Base-by-base conservation (phyloP, 441 rosid species). In the Arabidopsis lyrata region DNA sequence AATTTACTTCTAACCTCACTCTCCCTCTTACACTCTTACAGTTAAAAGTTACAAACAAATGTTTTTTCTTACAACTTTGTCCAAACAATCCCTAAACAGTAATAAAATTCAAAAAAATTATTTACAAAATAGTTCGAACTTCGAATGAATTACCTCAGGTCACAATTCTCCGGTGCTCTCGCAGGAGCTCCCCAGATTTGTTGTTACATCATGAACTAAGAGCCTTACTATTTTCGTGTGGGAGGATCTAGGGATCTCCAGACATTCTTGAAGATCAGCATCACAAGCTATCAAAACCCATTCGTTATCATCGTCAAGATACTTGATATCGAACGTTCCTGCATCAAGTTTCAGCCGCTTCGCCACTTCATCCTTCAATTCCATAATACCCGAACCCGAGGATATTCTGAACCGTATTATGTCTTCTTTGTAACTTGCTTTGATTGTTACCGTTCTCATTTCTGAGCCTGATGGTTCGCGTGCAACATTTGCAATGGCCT, bases 231-330 rank as follows among this genome's bases (percentile, higher is more conserved):
- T 84, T 62, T 74, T 86, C 66, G 87, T 79, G 22, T 91, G 83
- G 1, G 92, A 88, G 12, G 86, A 89, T 76, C 90, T 80, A 32
- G 88, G 84, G 54, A 95, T 66, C 74, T 95, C 97, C 27, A 89
- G 66, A 77, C 99, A 95, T 69, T 95, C 97, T 50, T 82, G 96
- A 72, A 91, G 79, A 79, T 94, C 99, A 3, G 91, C 90, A 42
- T 94, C 88, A 31, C 99, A 92, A 41, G 90, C 95, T n/a, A 94
- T 86, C 83, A 85, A 63, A 71, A 91, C 92, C 97, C 88, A 86
- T 64, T 94, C 99, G 13, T 75, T 83, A 81, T 94, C 99, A 27
- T 91, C 99, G 44, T 94, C 99, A 3, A 92, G 83, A 77, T 90
- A 95, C 83, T 90, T 92, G 67, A 89, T 81, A 66, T 95, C 96